A percentile compares a stretch with the other conserved stretches of the same genome.
Evolutionary conservation across 2,329 filamentous ascomycete species (phyloP).

Genomic region (Fusarium sp.): DNA sequence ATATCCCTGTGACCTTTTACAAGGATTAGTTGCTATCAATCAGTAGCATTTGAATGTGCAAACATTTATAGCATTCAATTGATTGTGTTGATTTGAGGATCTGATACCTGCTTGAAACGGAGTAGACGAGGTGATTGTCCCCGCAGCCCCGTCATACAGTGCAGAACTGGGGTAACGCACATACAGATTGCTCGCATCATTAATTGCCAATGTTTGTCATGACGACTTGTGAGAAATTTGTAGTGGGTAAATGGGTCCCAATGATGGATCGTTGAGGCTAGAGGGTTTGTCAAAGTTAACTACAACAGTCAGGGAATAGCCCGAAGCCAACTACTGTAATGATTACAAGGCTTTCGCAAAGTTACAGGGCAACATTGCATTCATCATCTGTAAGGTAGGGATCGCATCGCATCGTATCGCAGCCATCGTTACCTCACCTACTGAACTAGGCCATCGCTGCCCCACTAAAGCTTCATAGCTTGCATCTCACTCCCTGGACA

Average conservation of each 20-base stretch:
- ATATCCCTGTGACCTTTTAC: background rate
- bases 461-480: constrained; percentile 29
- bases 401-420: constrained; percentile 2
- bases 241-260: background rate
- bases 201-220: constrained; percentile 6
- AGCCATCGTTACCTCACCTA: background rate
- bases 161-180: constrained; percentile 23
- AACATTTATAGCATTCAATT: background rate
- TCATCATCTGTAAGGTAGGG: background rate
- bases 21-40: constrained; percentile 21
- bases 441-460: background rate
- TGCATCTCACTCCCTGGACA: constrained; percentile 4
- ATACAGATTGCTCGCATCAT: constrained; percentile 18
- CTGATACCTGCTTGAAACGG: constrained; percentile 18
- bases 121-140: constrained; percentile 10
- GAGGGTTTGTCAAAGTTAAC: background rate
- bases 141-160: constrained; percentile 21
- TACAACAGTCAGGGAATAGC: background rate
- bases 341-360: background rate
- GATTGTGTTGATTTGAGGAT: constrained; percentile 6
- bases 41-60: background rate
- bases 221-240: background rate
- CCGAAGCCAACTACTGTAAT: background rate
- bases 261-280: background rate
- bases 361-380: background rate